phyloP scores from a whole-genome alignment of 164 flowering plant species.

The Vitis rupestris region DNA sequence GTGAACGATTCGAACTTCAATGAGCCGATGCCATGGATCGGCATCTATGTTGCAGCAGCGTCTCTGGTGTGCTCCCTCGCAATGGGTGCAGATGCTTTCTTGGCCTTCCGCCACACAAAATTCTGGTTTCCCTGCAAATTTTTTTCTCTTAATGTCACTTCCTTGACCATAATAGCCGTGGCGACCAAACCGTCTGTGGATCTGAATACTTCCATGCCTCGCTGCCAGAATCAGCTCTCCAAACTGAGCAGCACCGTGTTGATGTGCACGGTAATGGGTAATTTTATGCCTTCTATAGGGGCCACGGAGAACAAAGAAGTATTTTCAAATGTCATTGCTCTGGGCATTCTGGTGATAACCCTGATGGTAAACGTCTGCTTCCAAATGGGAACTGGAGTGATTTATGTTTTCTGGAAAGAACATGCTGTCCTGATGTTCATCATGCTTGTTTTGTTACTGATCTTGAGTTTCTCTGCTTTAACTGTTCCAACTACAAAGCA shows the following conservation, averaged over 20 bases:
- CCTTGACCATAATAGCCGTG: slow-evolving; percentile 48
- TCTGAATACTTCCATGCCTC: slow-evolving; percentile 61
- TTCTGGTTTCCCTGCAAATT: slow-evolving; percentile 66
- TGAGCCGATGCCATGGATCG: slow-evolving; percentile 68
- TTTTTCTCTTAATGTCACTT: slow-evolving; percentile 56
- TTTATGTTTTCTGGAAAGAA: slow-evolving; percentile 45
- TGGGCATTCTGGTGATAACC: slow-evolving; percentile 56
- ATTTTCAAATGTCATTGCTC: slow-evolving; percentile 42
- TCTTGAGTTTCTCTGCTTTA: slow-evolving; percentile 38
- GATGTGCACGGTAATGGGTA: slow-evolving; percentile 50
- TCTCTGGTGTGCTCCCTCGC: slow-evolving; percentile 46
- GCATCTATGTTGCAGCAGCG: slow-evolving; percentile 56
- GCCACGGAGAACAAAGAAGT: slow-evolving; percentile 24
- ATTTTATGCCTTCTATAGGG: slow-evolving; percentile 67
- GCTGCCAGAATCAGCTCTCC: slow-evolving; percentile 49
- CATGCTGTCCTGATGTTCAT: slow-evolving; percentile 37
- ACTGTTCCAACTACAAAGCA: slow-evolving; percentile 45
- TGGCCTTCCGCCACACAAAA: slow-evolving; percentile 32
- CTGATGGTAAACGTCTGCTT: slow-evolving; percentile 49
- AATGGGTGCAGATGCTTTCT: slow-evolving; percentile 45
- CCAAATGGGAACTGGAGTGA: slow-evolving; percentile 55
- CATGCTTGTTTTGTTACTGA: slow-evolving; percentile 42
- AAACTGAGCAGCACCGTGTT: slow-evolving; percentile 58
- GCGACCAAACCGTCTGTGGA: slow-evolving; percentile 61
- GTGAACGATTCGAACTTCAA: slow-evolving; percentile 49